Percentiles rank a stretch among this genome's conserved stretches.
phyloP scores from a whole-genome alignment of 306 rosid species.

The Pueraria montana region DNA sequence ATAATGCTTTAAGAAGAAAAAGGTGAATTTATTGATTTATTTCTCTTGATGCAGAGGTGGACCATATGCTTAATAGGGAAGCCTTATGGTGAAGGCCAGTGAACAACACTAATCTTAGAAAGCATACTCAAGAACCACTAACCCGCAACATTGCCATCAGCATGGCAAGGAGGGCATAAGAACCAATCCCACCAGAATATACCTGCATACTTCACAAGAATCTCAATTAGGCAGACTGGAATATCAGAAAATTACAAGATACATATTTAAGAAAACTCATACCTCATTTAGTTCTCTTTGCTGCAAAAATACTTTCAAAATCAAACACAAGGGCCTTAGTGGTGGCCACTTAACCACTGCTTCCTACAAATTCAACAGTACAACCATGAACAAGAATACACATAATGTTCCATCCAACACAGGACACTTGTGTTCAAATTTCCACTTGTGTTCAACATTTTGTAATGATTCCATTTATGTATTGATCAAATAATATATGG shows the following conservation, averaged over 20 bases:
- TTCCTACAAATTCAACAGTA: slow-evolving; percentile 64
- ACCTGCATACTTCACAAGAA: slow-evolving; percentile 72
- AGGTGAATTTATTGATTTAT: not conserved
- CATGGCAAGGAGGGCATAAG: slow-evolving; percentile 95
- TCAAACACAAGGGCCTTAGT: slow-evolving; percentile 87
- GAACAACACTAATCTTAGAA: slow-evolving; percentile 14
- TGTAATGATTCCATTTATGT: not conserved
- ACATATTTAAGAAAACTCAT: slow-evolving; percentile 35
- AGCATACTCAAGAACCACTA: slow-evolving; percentile 51
- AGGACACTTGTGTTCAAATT: slow-evolving; percentile 10
- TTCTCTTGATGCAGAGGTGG: slow-evolving; percentile 5
- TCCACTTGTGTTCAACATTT: not conserved
- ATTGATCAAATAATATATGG: slow-evolving; percentile 5
- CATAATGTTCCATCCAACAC: slow-evolving; percentile 23
- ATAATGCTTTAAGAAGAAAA: slow-evolving; percentile 15
- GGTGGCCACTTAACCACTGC: slow-evolving; percentile 82
- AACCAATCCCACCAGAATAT: slow-evolving; percentile 96
- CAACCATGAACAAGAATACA: slow-evolving; percentile 41
- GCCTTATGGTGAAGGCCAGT: slow-evolving; percentile 22
- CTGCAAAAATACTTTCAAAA: slow-evolving; percentile 90
- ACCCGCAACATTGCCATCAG: slow-evolving; percentile 94
- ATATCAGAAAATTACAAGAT: slow-evolving; percentile 15
- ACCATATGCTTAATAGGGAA: slow-evolving; percentile 16
- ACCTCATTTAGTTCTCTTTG: slow-evolving; percentile 99
- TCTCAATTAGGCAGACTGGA: slow-evolving; percentile 48